Base-by-base conservation (phyloP, 768 basidiomycete species). In the Xerocomus brunneocitrinus region DNA sequence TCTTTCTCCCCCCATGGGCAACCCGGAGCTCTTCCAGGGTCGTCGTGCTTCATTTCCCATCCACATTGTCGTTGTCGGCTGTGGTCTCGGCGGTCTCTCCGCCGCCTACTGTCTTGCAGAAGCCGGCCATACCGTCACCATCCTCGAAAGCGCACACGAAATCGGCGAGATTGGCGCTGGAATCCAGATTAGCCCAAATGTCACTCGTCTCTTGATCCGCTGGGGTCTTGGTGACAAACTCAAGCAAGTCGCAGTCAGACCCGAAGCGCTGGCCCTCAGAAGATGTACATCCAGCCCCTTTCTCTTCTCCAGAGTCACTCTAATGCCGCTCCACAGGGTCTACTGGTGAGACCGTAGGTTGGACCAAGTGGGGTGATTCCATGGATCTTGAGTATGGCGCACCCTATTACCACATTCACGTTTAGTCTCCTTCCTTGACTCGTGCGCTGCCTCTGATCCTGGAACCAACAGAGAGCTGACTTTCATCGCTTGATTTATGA, bases 161-260 rank as follows among this genome's bases (percentile, higher is more conserved):
- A 65, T 78, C 13, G 57, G 76, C 1, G 78, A 79, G 52, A 71
- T 78, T 6, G 79, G 80, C 3, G 80, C 80, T 4, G 80, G 80
- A 10, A 80, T 82, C 34, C 80, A 80, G 60, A 61, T 78, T 49
- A 55, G 58, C 27, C 68, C 71, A 19, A 79, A 80, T 57, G 40
- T 79, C 14, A 71, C 68, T 19, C 67, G 75, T n/a, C 69, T 80
- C 9, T 66, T 82, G 47, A 68, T 75, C 34, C 70, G 77, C 1
- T 82, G 80, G 79, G 80, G 80, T 16, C 69, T 81, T 5, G 71
- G 66, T 0, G 69, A 76, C 1, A 66, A 71, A 28, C 64, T 82
- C 7, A 62, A 72, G 5, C 58, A 69, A 44, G 40, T 74, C 3
- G 66, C 65, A 0, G 75, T 79, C 25, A 60, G 68, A 35, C 79